These are phyloP conservation scores for Pseudogymnoascus sp. DNA, from an alignment of 2,329 filamentous ascomycete genomes.

Conservation along the genomic window DNA sequence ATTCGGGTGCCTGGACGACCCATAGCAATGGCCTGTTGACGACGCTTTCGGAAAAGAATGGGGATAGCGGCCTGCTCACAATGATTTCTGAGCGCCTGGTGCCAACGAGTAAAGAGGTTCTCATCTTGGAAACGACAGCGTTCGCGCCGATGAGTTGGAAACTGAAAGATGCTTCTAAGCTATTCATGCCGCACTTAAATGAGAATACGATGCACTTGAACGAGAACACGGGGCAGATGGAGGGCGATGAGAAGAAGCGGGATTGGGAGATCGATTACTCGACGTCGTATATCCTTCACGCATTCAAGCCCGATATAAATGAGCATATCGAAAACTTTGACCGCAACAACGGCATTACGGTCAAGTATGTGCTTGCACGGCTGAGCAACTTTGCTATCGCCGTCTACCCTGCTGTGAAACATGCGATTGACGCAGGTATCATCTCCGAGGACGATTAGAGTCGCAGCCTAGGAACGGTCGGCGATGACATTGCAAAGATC, in stretches of 20 bases:
- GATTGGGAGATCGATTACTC: conserved; percentile 23
- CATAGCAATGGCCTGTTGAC: background rate
- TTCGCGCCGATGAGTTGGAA: conserved; percentile 23
- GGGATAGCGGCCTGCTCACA: conserved; percentile 17
- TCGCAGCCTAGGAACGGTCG: background rate
- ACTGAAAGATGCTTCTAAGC: conserved; percentile 9
- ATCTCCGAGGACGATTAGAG: background rate
- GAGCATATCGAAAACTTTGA: background rate
- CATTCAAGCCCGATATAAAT: conserved; percentile 16
- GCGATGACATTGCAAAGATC: background rate
- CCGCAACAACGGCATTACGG: conserved; percentile 7
- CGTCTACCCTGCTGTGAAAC: conserved; percentile 16
- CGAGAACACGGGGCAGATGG: conserved; percentile 4
- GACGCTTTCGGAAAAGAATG: background rate
- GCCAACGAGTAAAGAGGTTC: conserved; percentile 19
- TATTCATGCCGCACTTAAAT: conserved; percentile 7
- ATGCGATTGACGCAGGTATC: conserved; percentile 13
- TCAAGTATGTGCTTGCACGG: conserved; percentile 18
- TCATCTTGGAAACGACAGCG: conserved; percentile 16
- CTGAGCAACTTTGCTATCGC: conserved; percentile 18
- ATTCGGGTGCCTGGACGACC: conserved; percentile 20
- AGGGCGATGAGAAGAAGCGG: conserved; percentile 13
- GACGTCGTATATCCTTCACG: conserved; percentile 21
- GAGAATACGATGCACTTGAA: background rate
- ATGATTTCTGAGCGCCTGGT: conserved; percentile 20